Conservation (phyloP, 768 basidiomycete genomes). For the Mycena epipterygia region DNA sequence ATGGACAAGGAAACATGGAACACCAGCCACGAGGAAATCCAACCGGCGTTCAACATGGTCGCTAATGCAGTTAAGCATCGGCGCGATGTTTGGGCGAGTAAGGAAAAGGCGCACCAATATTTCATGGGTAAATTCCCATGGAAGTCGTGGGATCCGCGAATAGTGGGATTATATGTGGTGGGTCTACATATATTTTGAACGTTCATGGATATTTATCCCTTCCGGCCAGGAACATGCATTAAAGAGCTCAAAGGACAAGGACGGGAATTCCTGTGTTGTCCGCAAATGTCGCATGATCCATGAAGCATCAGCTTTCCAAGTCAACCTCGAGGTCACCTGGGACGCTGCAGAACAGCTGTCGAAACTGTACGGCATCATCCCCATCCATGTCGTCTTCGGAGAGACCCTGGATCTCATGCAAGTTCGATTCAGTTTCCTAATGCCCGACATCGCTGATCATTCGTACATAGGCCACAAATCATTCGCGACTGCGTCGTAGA, state of each 20-base stretch:
- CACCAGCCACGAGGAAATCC: slow-evolving; percentile 37
- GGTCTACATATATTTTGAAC: background rate
- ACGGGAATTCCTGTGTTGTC: slow-evolving; percentile 5
- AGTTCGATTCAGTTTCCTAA: background rate
- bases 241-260: slow-evolving; percentile 2
- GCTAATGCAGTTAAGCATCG: slow-evolving; percentile 33
- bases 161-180: slow-evolving; percentile 38
- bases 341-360: slow-evolving; percentile 1
- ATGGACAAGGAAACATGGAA: slow-evolving; percentile 19
- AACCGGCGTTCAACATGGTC: slow-evolving; percentile 16
- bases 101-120: slow-evolving; percentile 40
- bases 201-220: background rate
- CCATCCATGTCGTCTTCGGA: slow-evolving; percentile 15
- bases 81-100: slow-evolving; percentile 37
- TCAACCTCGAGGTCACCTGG: slow-evolving; percentile 9
- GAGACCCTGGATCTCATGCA: slow-evolving; percentile 14
- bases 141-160: slow-evolving; percentile 43
- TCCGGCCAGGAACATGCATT: slow-evolving; percentile 1
- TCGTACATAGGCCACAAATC: background rate
- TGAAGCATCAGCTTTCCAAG: slow-evolving; percentile 12
- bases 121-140: slow-evolving; percentile 41
- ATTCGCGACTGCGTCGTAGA: slow-evolving; percentile 12
- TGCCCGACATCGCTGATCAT: background rate
- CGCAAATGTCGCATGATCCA: slow-evolving; percentile 1
- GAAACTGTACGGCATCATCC: background rate